These are phyloP conservation scores for Colletotrichum orchidophilum DNA, from an alignment of 2,329 filamentous ascomycete species.

Conservation along the genomic window DNA sequence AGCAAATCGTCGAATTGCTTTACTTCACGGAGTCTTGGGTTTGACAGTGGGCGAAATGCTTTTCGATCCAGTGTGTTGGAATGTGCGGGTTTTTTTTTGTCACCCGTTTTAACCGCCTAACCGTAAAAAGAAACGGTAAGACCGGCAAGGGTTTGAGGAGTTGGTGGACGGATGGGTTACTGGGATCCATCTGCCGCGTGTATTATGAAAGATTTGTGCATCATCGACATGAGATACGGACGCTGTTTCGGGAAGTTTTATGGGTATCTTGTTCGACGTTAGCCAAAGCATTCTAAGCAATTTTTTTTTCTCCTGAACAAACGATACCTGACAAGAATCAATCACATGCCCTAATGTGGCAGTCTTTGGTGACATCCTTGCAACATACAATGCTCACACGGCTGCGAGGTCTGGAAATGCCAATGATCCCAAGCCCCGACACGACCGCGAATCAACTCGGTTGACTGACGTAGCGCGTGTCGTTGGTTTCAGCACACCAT, in stretches of 20 bases:
- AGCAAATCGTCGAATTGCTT: background rate
- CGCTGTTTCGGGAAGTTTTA: conserved; percentile 19
- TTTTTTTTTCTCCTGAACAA: background rate
- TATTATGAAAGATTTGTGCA: conserved; percentile 32
- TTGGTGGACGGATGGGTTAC: conserved; percentile 19
- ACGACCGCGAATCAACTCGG: background rate
- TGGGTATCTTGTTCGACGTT: conserved; percentile 21
- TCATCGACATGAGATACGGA: conserved; percentile 31
- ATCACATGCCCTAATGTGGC: background rate
- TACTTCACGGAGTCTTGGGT: conserved; percentile 26
- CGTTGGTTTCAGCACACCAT: conserved; percentile 16
- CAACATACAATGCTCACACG: background rate
- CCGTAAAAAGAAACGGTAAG: conserved; percentile 9
- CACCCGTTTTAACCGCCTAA: background rate
- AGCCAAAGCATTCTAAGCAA: conserved; percentile 23
- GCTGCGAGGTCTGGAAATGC: background rate
- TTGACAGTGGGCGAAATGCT: conserved; percentile 8
- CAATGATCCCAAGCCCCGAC: background rate
- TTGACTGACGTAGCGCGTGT: background rate
- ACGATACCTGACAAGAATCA: background rate
- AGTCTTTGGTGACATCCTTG: background rate
- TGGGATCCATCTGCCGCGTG: conserved; percentile 24
- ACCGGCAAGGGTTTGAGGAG: background rate
- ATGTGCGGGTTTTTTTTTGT: conserved; percentile 27
- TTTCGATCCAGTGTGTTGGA: conserved; percentile 17